Percentiles rank a stretch among this genome's conserved stretches.
These are phyloP conservation scores for Tuber calosporum DNA, from an alignment of 495 filamentous ascomycete species.

Conservation along the genomic window DNA sequence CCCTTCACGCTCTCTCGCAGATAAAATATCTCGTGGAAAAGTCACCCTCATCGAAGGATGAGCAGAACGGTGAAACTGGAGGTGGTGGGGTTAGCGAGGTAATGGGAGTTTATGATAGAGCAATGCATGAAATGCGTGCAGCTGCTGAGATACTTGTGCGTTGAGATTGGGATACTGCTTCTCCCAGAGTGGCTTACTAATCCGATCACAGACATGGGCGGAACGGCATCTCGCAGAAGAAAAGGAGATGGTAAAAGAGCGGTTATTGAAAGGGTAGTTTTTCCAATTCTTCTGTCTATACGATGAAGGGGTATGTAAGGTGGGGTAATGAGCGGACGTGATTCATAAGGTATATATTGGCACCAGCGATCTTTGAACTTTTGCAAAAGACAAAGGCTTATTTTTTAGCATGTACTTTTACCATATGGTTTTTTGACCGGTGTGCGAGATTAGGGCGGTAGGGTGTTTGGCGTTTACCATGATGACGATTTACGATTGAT, in stretches of 20 bases:
- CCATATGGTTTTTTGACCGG: background rate
- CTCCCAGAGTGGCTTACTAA: background rate
- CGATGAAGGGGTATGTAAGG: background rate
- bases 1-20: conserved; percentile 28
- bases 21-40: conserved; percentile 27
- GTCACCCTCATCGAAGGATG: background rate
- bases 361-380: background rate
- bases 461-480: background rate
- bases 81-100: conserved; percentile 24
- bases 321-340: background rate
- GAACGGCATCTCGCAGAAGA: conserved; percentile 28
- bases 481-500: background rate
- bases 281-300: background rate
- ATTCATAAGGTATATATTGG: background rate
- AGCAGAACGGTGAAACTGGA: conserved; percentile 9
- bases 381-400: background rate
- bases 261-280: conserved; percentile 27
- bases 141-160: conserved; percentile 33
- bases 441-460: background rate
- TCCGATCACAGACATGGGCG: conserved; percentile 25
- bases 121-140: conserved; percentile 34
- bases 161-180: background rate
- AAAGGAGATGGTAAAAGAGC: conserved; percentile 26
- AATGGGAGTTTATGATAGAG: conserved; percentile 34
- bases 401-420: background rate